A percentile compares a stretch with the other conserved stretches of the same genome.
Conservation (phyloP, 208 protist genomes). For the Leishmania tropica region DNA sequence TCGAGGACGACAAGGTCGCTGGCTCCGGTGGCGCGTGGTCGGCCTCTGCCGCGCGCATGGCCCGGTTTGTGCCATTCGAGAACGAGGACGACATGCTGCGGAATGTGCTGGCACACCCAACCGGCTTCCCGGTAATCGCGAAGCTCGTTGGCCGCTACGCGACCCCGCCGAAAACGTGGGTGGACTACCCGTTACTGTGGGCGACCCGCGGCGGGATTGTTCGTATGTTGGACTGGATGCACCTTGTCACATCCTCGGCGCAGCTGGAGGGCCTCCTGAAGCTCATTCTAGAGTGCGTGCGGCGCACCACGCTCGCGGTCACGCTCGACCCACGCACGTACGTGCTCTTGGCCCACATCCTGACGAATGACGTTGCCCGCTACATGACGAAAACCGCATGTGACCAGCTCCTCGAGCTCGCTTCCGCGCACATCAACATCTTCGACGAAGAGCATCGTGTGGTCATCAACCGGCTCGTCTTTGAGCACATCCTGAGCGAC, state of each 20-base stretch:
- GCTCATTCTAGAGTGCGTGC: slow-evolving; percentile 51
- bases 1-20: neutral
- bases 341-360: slow-evolving; percentile 59
- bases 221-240: slow-evolving; percentile 77
- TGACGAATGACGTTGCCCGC: slow-evolving; percentile 48
- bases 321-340: slow-evolving; percentile 71
- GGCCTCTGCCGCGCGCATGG: slow-evolving; percentile 49
- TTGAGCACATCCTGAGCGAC: slow-evolving; percentile 74
- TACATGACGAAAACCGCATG: slow-evolving; percentile 58
- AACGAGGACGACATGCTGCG: slow-evolving; percentile 53
- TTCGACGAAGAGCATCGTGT: slow-evolving; percentile 65
- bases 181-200: slow-evolving; percentile 77
- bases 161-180: slow-evolving; percentile 64
- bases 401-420: slow-evolving; percentile 59
- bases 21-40: neutral
- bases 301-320: slow-evolving; percentile 39
- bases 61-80: slow-evolving; percentile 74
- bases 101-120: slow-evolving; percentile 45
- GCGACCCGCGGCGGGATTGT: slow-evolving; percentile 58
- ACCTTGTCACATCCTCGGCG: slow-evolving; percentile 34
- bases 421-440: slow-evolving; percentile 44
- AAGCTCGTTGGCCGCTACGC: slow-evolving; percentile 74
- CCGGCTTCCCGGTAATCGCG: slow-evolving; percentile 46
- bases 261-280: slow-evolving; percentile 56
- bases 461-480: slow-evolving; percentile 81